A percentile compares a stretch with the other conserved stretches of the same genome.
phyloP scores from a whole-genome alignment of 192 early-diverging fungal species.

The Podila clonocystis region DNA sequence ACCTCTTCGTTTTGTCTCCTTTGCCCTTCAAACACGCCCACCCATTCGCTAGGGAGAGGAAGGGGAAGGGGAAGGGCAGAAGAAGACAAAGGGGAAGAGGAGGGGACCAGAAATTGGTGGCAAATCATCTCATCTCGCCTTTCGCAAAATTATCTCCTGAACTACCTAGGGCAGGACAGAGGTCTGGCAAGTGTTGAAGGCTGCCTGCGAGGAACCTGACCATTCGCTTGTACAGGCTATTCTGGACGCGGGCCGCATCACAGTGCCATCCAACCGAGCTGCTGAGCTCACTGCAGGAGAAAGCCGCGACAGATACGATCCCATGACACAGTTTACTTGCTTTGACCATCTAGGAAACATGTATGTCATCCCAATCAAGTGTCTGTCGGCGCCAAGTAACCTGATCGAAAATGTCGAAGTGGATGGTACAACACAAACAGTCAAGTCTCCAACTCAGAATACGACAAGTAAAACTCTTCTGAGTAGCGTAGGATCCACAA shows the following conservation, averaged over 20 bases:
- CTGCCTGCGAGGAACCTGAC: slow-evolving; percentile 9
- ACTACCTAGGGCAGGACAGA: neutral
- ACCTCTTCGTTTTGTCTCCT: neutral
- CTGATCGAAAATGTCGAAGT: neutral
- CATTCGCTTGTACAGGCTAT: neutral
- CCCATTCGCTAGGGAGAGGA: too few relatives aligned
- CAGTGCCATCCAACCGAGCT: slow-evolving; percentile 1
- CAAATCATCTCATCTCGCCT: neutral
- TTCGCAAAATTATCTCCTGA: neutral
- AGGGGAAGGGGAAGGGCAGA: too few relatives aligned
- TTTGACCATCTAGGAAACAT: slow-evolving; percentile 1
- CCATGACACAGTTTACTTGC: slow-evolving; percentile 2
- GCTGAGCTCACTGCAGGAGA: neutral
- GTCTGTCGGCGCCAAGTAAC: neutral
- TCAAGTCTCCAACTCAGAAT: too few relatives aligned
- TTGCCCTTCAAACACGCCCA: neutral
- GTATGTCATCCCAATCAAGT: slow-evolving; percentile 3
- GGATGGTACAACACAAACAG: neutral
- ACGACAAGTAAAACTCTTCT: neutral
- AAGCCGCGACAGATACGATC: neutral
- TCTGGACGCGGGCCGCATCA: slow-evolving; percentile 7
- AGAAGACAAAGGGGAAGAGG: too few relatives aligned
- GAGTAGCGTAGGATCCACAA: neutral
- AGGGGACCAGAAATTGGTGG: too few relatives aligned
- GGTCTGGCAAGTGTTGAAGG: slow-evolving; percentile 6